Evolutionary conservation across 345 rosid genomes (phyloP).

Genomic region (Moricandia moricandioides): DNA sequence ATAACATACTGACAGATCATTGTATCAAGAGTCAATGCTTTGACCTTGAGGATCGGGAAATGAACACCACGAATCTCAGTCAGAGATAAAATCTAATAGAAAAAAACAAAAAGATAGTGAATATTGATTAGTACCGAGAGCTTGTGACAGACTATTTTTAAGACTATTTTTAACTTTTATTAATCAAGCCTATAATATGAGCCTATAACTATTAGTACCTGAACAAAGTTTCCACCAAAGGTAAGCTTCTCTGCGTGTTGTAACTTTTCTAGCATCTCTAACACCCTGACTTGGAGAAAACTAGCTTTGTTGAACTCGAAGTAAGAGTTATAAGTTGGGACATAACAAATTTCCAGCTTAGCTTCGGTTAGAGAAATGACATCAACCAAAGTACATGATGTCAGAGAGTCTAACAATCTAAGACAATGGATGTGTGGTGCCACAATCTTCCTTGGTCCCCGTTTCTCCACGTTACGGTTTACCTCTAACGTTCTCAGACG

Average conservation of each 20-base stretch:
- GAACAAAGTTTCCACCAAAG: not conserved
- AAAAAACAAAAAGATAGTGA: not conserved
- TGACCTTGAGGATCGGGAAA: not conserved
- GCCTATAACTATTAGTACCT: not conserved
- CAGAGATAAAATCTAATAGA: not conserved
- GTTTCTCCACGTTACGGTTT: not conserved
- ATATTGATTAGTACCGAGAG: not conserved
- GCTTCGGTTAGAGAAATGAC: slow-evolving; percentile 19
- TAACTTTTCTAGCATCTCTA: not conserved
- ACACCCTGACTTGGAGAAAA: not conserved
- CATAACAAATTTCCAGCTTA: not conserved
- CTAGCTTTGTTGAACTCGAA: not conserved
- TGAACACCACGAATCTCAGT: not conserved
- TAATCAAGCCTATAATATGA: not conserved
- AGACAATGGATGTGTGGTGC: slow-evolving; percentile 1
- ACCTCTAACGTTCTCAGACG: not conserved
- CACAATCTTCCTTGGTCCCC: not conserved
- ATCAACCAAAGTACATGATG: not conserved
- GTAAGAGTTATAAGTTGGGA: not conserved
- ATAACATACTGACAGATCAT: not conserved
- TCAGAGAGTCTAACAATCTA: not conserved
- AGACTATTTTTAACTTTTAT: not conserved
- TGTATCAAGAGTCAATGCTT: not conserved
- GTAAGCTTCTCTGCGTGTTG: slow-evolving; percentile 9
- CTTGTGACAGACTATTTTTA: too few relatives aligned